Conservation (phyloP, 2,329 filamentous ascomycete genomes). For the Ophiostoma ips region DNA sequence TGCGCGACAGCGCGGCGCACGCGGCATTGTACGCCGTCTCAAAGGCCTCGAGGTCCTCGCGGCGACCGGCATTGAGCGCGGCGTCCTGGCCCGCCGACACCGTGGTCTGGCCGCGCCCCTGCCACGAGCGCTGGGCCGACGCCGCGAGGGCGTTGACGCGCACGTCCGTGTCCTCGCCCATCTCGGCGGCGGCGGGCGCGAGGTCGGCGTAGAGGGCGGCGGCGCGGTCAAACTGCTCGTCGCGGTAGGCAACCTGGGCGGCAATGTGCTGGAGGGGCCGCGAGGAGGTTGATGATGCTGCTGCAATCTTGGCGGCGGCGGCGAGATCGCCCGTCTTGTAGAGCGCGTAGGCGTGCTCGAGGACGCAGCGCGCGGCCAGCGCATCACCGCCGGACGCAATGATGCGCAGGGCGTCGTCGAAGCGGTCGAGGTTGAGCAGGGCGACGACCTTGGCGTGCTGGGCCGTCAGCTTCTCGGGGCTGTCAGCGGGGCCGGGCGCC, state of each 20-base stretch:
- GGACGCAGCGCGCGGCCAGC: constrained; percentile 44
- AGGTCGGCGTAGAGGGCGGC: constrained; percentile 49
- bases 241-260: constrained; percentile 59
- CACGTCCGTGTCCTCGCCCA: constrained; percentile 58
- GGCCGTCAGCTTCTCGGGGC: constrained; percentile 28
- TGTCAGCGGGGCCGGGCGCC: constrained; percentile 37
- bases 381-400: constrained; percentile 49
- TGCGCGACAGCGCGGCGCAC: constrained; percentile 56
- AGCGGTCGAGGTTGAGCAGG: constrained; percentile 69
- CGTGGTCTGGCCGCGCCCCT: constrained; percentile 37
- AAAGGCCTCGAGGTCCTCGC: constrained; percentile 58
- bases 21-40: constrained; percentile 73
- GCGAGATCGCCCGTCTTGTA: constrained; percentile 63
- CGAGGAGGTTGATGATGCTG: constrained; percentile 13
- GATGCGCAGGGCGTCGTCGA: constrained; percentile 58
- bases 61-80: constrained; percentile 32
- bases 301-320: constrained; percentile 37
- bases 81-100: constrained; percentile 40
- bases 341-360: constrained; percentile 70
- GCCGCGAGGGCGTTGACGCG: constrained; percentile 62
- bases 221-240: constrained; percentile 58
- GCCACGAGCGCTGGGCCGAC: constrained; percentile 60
- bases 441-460: constrained; percentile 60
- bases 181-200: constrained; percentile 23
- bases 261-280: constrained; percentile 37